Base-by-base conservation (phyloP, 352 stramenopile genomes). In the Phytophthora foliorum region DNA sequence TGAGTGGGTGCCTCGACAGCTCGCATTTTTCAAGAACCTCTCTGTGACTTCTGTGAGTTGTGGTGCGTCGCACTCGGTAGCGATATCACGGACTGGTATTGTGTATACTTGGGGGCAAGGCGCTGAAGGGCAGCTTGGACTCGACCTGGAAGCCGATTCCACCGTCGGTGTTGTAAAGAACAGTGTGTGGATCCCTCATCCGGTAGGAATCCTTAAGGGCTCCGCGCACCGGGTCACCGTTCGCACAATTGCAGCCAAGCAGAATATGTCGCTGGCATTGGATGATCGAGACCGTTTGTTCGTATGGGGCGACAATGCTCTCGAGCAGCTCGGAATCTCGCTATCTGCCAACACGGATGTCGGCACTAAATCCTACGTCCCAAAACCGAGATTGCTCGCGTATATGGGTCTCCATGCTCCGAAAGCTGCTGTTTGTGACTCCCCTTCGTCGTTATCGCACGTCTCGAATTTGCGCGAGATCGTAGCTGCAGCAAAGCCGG, bases 51-150 rank as follows among this genome's bases (percentile, higher is more conserved):
- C 71, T 3, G 59, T 81, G 8, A 56, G 57, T 25, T 89, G 76
- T 51, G 86, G 84, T 3, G 36, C 60, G 1, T 76, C 70, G 5
- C 86, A 93, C 48, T 89, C 84, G 2, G 32, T 88, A 8, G 84
- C 72, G 3, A 41, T 91, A n/a, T 78, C 81, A 10, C 65, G 69
- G 11, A 67, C 50, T 11, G 86, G 86, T 0, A 41, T 71, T 14
- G 77, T 92, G 34, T 93, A 89, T 55, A 67, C 79, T 1, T 93
- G 86, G 86, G 86, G 84, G 0, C 62, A 80, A 52, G 73, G 77
- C 3, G 32, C 59, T 25, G 74, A 89, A 52, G 86, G 82, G 0
- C 86, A 93, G 45, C 70, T 93, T 4, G 84, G 82, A 7, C 32
- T 66, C 4, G 51, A 67, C 22, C 44, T 67, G 21, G 36, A 68